These are phyloP conservation scores for Candida sanyiensis DNA, from an alignment of 805 yeast species.

Conservation along the genomic window DNA sequence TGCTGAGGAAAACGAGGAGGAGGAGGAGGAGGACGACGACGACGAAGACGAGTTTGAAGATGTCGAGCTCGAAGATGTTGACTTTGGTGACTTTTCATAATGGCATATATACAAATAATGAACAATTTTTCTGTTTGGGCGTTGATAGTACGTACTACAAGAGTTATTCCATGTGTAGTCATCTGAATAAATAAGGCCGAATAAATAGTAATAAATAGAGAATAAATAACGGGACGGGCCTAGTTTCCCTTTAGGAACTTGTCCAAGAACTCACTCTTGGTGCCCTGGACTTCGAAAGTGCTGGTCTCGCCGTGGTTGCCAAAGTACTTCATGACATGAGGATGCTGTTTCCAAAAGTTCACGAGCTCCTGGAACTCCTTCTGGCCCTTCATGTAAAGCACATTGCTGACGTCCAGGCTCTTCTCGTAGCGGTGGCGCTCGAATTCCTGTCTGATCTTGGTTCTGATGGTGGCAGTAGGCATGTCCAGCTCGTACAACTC, in stretches of 20 bases:
- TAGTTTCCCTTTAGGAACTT: slow-evolving; percentile 59
- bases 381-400: slow-evolving; percentile 74
- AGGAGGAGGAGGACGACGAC: slow-evolving; percentile 40
- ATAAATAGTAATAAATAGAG: slow-evolving; percentile 10
- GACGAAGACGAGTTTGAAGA: slow-evolving; percentile 62
- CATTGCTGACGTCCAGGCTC: slow-evolving; percentile 60
- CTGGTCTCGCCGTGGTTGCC: slow-evolving; percentile 57
- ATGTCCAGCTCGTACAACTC: slow-evolving; percentile 68
- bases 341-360: slow-evolving; percentile 86
- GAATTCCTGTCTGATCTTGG: slow-evolving; percentile 83
- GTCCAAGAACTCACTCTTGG: slow-evolving; percentile 52
- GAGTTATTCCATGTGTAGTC: no score
- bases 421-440: slow-evolving; percentile 76
- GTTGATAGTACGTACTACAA: no score
- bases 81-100: slow-evolving; percentile 46
- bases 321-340: slow-evolving; percentile 79
- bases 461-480: slow-evolving; percentile 73
- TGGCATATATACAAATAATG: no score
- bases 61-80: slow-evolving; percentile 45
- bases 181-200: slow-evolving; percentile 5
- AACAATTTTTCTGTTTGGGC: no score
- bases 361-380: slow-evolving; percentile 87
- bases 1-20: slow-evolving; percentile 27
- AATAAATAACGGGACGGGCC: slow-evolving; percentile 4
- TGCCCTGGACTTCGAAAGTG: slow-evolving; percentile 34